Evolutionary conservation across 2,329 filamentous ascomycete genomes (phyloP).

Genomic region (Septoria petroselini): DNA sequence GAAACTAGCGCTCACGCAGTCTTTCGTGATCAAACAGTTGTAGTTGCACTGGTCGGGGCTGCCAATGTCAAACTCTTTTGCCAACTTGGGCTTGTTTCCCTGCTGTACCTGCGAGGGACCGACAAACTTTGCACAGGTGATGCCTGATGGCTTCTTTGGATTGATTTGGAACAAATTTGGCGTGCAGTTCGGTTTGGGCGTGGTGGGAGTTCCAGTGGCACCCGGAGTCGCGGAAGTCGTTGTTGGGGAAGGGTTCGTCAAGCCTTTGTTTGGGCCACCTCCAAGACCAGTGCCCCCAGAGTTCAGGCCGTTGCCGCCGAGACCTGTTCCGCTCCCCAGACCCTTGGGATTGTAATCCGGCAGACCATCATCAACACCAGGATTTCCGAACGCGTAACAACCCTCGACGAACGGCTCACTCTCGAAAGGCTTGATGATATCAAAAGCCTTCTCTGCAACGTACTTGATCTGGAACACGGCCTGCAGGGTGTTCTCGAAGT

Average conservation of each 20-base stretch:
- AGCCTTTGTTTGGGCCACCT: not conserved
- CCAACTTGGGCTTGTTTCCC: not conserved
- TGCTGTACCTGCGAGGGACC: not conserved
- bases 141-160: not conserved
- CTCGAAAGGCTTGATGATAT: constrained; percentile 4
- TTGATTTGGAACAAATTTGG: not conserved
- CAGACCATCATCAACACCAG: not conserved
- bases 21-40: not conserved
- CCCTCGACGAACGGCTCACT: constrained; percentile 13
- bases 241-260: not conserved
- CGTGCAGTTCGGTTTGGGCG: not conserved
- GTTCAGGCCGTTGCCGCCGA: not conserved
- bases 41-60: not conserved
- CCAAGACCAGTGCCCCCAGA: not conserved
- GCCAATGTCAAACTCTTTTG: not conserved
- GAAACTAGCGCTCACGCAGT: not conserved
- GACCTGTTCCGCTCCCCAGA: not conserved
- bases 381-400: not conserved
- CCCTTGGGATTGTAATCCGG: not conserved
- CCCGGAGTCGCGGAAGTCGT: not conserved
- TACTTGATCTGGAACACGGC: not conserved
- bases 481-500: constrained; percentile 13
- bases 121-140: not conserved
- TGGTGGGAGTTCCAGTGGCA: not conserved
- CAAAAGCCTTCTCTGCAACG: constrained; percentile 1